Percentiles rank a stretch among this genome's conserved stretches.
phyloP scores from a whole-genome alignment of 495 filamentous ascomycete genomes.

The Cladorrhinum samala region DNA sequence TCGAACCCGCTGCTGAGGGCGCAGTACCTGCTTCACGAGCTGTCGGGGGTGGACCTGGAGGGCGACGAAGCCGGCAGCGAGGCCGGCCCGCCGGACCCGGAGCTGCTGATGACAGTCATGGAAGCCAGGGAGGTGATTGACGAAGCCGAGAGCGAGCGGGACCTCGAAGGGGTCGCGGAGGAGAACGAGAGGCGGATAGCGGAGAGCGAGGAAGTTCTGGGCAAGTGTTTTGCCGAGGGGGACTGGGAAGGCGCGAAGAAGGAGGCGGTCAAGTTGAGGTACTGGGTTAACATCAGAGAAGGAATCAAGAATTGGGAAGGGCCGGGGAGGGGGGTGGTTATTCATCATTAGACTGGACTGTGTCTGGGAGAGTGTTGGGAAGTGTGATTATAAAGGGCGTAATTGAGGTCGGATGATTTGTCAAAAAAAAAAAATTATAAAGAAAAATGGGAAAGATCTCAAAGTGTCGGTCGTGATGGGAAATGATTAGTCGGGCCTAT shows the following conservation, averaged over 20 bases:
- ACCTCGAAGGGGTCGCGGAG: slow-evolving; percentile 51
- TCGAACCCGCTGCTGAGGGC: slow-evolving; percentile 67
- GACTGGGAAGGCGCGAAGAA: slow-evolving; percentile 59
- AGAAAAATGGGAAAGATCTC: no score
- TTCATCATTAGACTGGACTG: slow-evolving; percentile 59
- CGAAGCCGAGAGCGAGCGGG: slow-evolving; percentile 59
- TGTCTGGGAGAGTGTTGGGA: background rate
- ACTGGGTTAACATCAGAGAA: slow-evolving; percentile 86
- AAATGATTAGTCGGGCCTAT: no score
- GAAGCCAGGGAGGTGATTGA: slow-evolving; percentile 83
- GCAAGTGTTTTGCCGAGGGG: slow-evolving; percentile 55
- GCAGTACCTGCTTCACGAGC: slow-evolving; percentile 68
- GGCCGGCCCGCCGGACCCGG: slow-evolving; percentile 58
- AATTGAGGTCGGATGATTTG: no score
- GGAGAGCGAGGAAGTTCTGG: slow-evolving; percentile 53
- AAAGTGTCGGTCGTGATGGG: no score
- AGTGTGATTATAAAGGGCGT: background rate
- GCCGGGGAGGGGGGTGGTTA: slow-evolving; percentile 59
- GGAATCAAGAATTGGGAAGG: slow-evolving; percentile 71
- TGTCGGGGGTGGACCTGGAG: slow-evolving; percentile 68
- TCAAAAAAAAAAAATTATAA: no score
- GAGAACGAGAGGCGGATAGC: slow-evolving; percentile 64
- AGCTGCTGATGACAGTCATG: slow-evolving; percentile 80
- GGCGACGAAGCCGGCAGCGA: slow-evolving; percentile 67
- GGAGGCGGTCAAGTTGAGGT: slow-evolving; percentile 74